phyloP scores from a whole-genome alignment of 768 basidiomycete genomes.

The Boletus reticulatus region DNA sequence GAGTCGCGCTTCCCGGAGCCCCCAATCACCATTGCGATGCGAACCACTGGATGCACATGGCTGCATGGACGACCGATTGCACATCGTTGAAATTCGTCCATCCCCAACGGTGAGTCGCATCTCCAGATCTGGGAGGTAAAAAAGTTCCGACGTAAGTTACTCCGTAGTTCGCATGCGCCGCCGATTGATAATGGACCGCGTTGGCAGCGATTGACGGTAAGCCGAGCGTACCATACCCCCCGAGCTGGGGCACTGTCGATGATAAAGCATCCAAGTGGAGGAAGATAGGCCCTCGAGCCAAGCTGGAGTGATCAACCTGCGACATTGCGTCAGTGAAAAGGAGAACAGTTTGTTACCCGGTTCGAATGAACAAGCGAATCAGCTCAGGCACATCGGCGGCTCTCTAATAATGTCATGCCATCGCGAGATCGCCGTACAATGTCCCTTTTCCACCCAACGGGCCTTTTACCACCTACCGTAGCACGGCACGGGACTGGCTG shows the following conservation, averaged over 20 bases:
- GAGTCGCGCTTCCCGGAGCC: too few relatives aligned
- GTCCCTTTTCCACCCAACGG: too few relatives aligned
- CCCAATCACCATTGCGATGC: background rate
- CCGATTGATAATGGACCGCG: constrained; percentile 5
- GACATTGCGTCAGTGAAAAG: too few relatives aligned
- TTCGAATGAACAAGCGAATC: background rate
- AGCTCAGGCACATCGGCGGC: too few relatives aligned
- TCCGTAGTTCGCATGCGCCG: constrained; percentile 4
- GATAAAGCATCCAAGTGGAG: constrained; percentile 1
- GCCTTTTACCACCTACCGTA: too few relatives aligned
- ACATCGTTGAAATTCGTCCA: background rate
- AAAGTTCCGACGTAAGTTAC: background rate
- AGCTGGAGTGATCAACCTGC: background rate
- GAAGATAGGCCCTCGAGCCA: background rate
- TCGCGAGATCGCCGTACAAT: too few relatives aligned
- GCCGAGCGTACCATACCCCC: constrained; percentile 2
- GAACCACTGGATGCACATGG: background rate
- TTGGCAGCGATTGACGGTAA: background rate
- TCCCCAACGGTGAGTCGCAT: background rate
- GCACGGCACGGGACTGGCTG: too few relatives aligned
- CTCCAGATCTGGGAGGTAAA: background rate
- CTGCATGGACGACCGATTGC: background rate
- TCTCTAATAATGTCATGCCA: too few relatives aligned
- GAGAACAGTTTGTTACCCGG: background rate
- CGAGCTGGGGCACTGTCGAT: constrained; percentile 2